Conservation (phyloP, 2,329 filamentous ascomycete species). For the Cryphonectria nitschkei region DNA sequence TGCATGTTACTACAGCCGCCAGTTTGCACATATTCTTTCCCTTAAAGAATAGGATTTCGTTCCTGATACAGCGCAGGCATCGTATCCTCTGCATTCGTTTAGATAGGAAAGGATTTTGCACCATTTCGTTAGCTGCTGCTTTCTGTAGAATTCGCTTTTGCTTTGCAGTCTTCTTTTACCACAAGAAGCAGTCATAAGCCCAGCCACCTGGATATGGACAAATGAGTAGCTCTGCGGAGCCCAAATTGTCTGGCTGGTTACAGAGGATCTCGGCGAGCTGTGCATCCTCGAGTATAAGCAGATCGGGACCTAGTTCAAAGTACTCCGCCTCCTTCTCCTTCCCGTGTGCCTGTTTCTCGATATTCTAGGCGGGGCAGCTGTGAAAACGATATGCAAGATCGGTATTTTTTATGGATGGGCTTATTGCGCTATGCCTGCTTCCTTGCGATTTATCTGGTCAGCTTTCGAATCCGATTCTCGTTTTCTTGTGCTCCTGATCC, state of each 20-base stretch:
- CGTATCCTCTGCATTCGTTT: constrained; percentile 16
- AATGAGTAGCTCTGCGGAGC: neutral
- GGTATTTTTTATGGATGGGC: constrained; percentile 32
- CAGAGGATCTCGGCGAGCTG: constrained; percentile 18
- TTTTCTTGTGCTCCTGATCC: too few relatives aligned
- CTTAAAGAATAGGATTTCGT: constrained; percentile 18
- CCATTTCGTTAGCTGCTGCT: neutral
- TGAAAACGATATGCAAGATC: constrained; percentile 35
- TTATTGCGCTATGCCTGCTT: too few relatives aligned
- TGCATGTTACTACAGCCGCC: constrained; percentile 10
- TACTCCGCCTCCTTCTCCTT: constrained; percentile 31
- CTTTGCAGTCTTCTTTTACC: constrained; percentile 26
- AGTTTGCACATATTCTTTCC: constrained; percentile 21
- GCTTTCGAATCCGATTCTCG: too few relatives aligned
- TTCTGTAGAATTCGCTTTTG: constrained; percentile 9
- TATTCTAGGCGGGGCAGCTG: neutral
- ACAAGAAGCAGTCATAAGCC: constrained; percentile 20
- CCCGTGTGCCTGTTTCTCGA: constrained; percentile 18
- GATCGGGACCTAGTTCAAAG: constrained; percentile 19
- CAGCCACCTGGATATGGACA: constrained; percentile 12
- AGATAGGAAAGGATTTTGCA: constrained; percentile 17
- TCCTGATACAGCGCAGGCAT: constrained; percentile 26
- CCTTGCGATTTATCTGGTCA: too few relatives aligned
- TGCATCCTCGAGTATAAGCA: constrained; percentile 24
- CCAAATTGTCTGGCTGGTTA: constrained; percentile 21